Conservation (phyloP, 768 basidiomycete species). For the Daedalea quercina region DNA sequence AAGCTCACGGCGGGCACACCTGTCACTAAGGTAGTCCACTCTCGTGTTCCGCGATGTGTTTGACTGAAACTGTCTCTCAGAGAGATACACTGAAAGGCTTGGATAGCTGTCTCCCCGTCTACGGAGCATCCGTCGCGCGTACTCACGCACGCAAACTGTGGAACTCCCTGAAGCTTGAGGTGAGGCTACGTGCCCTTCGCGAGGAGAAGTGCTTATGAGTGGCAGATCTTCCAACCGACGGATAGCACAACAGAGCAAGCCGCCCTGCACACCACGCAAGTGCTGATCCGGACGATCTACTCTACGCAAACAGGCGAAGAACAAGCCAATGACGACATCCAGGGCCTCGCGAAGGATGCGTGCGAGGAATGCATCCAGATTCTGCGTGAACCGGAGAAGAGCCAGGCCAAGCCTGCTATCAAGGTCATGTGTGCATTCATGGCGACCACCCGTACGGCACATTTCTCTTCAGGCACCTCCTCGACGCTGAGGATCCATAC, state of each 20-base stretch:
- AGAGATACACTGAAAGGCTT: slow-evolving; percentile 82
- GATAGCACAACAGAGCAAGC: slow-evolving; percentile 68
- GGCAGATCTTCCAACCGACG: slow-evolving; percentile 87
- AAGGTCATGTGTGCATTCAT: slow-evolving; percentile 77
- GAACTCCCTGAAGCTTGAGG: slow-evolving; percentile 89
- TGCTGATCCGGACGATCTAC: slow-evolving; percentile 72
- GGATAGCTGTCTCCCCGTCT: slow-evolving; percentile 72
- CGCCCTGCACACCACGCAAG: slow-evolving; percentile 65
- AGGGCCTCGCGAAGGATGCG: slow-evolving; percentile 63
- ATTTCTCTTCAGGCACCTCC: slow-evolving; percentile 5
- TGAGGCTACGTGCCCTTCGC: slow-evolving; percentile 19
- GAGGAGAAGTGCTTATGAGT: not conserved
- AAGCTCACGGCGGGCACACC: slow-evolving; percentile 83
- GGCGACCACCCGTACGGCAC: slow-evolving; percentile 65
- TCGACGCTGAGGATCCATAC: not conserved
- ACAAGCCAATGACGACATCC: slow-evolving; percentile 29
- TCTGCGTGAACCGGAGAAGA: slow-evolving; percentile 89
- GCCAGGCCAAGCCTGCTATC: slow-evolving; percentile 81
- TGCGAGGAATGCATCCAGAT: slow-evolving; percentile 77
- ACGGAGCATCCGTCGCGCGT: slow-evolving; percentile 58
- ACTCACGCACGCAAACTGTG: slow-evolving; percentile 74
- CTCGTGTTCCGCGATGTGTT: not conserved
- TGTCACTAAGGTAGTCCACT: slow-evolving; percentile 61
- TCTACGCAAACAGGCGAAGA: slow-evolving; percentile 26
- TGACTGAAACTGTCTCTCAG: slow-evolving; percentile 34